Percentiles rank a stretch among this genome's conserved stretches.
Evolutionary conservation across 1,284 basidiomycete genomes (phyloP).

Genomic region (Cryptococcus maquisensis): DNA sequence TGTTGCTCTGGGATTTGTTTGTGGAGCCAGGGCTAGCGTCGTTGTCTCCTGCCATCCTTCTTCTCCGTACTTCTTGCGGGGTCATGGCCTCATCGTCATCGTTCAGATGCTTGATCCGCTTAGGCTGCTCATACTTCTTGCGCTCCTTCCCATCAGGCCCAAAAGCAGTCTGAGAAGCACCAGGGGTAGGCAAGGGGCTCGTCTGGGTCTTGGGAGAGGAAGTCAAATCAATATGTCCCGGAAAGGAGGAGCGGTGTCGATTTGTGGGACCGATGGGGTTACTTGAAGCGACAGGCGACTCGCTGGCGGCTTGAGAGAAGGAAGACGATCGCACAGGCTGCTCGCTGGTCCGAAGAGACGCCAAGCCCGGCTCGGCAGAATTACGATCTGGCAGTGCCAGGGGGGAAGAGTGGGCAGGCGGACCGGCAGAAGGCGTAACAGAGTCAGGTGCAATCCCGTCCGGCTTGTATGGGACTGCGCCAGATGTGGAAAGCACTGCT

Average conservation of each 20-base stretch:
- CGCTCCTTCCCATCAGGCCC: background rate
- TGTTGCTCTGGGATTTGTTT: background rate
- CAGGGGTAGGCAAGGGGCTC: background rate
- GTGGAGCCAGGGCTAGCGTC: background rate
- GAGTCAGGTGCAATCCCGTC: too few species aligned
- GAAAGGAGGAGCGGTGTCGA: background rate
- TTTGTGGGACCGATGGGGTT: background rate
- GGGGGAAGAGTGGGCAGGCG: too few species aligned
- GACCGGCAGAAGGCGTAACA: too few species aligned
- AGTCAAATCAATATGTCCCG: background rate
- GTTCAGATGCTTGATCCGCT: constrained; percentile 14
- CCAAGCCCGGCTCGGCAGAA: background rate
- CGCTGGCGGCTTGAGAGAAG: background rate
- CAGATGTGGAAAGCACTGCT: too few species aligned
- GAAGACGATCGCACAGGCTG: too few species aligned
- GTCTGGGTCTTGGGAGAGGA: background rate
- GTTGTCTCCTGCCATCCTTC: background rate
- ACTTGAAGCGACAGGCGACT: background rate
- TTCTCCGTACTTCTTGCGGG: constrained; percentile 1
- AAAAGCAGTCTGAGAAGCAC: background rate
- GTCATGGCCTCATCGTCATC: constrained; percentile 4
- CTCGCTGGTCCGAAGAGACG: too few species aligned
- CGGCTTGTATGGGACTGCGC: too few species aligned
- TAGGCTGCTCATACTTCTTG: constrained; percentile 24
- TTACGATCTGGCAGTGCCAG: background rate